Conservation (phyloP, 768 basidiomycete species). For the Pulveroboletus sp. region DNA sequence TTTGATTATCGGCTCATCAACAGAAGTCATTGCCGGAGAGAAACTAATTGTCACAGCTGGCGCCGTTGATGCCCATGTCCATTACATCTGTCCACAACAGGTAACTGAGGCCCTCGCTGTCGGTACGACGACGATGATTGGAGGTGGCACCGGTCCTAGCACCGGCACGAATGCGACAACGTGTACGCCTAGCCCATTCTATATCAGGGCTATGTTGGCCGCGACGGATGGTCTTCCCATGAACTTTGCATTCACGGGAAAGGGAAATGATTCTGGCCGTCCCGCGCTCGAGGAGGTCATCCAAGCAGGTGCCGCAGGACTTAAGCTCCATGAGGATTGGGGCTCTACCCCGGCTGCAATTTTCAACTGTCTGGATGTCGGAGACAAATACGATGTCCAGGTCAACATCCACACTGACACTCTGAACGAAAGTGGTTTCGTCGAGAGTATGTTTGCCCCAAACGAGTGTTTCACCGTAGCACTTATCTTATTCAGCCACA, state of each 20-base stretch:
- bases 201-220: constrained; percentile 85
- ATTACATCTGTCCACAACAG: constrained; percentile 94
- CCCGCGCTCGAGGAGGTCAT: constrained; percentile 76
- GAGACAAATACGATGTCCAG: constrained; percentile 91
- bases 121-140: constrained; percentile 91
- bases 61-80: constrained; percentile 86
- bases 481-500: constrained; percentile 49
- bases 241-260: constrained; percentile 95
- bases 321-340: constrained; percentile 99
- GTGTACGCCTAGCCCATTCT: constrained; percentile 87
- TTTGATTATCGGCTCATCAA: constrained; percentile 83
- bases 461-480: not conserved
- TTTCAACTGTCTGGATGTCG: constrained; percentile 69
- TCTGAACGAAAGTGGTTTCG: constrained; percentile 94
- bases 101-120: constrained; percentile 79
- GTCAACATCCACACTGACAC: constrained; percentile 96
- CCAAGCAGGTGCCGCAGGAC: constrained; percentile 76
- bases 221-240: constrained; percentile 88
- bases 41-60: constrained; percentile 92
- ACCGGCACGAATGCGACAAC: constrained; percentile 88
- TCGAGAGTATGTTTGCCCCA: constrained; percentile 63
- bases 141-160: constrained; percentile 92
- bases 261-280: constrained; percentile 86
- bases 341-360: constrained; percentile 86
- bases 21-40: constrained; percentile 95